These are phyloP conservation scores for Cutaneotrichosporon cavernicola DNA, from an alignment of 1,284 basidiomycete species.

Conservation along the genomic window DNA sequence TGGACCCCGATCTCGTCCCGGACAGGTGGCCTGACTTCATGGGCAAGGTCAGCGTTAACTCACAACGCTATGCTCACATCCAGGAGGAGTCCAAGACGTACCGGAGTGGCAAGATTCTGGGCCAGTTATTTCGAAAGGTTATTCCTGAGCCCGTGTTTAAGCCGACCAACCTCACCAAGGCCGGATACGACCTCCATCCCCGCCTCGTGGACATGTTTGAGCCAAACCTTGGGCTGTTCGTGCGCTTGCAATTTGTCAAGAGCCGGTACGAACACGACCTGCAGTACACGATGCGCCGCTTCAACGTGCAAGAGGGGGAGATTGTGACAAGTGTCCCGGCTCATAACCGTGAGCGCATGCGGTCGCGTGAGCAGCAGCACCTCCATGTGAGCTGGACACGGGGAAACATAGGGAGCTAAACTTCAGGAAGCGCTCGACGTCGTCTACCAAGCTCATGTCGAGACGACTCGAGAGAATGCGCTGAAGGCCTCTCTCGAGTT, in stretches of 20 bases:
- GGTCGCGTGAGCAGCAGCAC: conserved; percentile 32
- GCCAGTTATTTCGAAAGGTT: conserved; percentile 46
- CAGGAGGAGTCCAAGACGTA: conserved; percentile 35
- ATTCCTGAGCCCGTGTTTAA: conserved; percentile 37
- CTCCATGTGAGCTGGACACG: conserved; percentile 8
- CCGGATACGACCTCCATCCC: conserved; percentile 17
- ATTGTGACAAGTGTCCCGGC: conserved; percentile 41
- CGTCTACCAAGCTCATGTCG: conserved; percentile 29
- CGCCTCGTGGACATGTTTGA: conserved; percentile 20
- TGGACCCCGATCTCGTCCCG: conserved; percentile 34
- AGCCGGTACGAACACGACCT: conserved; percentile 38
- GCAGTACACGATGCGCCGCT: conserved; percentile 43
- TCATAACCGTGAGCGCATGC: conserved; percentile 40
- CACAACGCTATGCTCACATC: background rate
- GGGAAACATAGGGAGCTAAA: background rate
- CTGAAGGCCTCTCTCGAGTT: conserved; percentile 21
- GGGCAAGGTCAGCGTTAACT: conserved; percentile 41
- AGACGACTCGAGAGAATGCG: conserved; percentile 30
- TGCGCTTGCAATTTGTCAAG: conserved; percentile 35
- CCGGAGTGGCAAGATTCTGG: conserved; percentile 42
- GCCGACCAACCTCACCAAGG: conserved; percentile 29
- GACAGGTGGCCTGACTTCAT: conserved; percentile 52
- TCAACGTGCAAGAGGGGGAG: conserved; percentile 42
- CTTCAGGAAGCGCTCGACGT: conserved; percentile 43
- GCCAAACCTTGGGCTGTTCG: conserved; percentile 21